These are phyloP conservation scores for Diplodia intermedia DNA, from an alignment of 2,329 filamentous ascomycete species.

Conservation along the genomic window DNA sequence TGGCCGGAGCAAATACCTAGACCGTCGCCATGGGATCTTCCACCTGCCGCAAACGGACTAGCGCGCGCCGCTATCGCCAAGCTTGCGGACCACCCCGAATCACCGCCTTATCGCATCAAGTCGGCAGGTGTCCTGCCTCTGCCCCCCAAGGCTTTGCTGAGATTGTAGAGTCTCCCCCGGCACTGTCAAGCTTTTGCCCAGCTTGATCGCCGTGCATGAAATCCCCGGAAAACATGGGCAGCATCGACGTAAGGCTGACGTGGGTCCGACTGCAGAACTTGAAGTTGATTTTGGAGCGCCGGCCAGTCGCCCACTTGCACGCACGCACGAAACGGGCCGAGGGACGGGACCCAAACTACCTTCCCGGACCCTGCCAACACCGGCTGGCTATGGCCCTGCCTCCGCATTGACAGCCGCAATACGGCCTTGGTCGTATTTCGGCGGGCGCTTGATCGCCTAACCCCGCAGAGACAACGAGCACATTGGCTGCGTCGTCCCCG, in stretches of 20 bases:
- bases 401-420: constrained; percentile 11
- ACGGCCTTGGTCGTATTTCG: background rate
- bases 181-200: constrained; percentile 1
- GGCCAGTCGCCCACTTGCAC: too few relatives aligned
- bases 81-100: background rate
- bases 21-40: background rate
- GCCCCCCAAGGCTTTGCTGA: background rate
- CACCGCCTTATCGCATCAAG: background rate
- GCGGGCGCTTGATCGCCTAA: background rate
- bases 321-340: background rate
- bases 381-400: background rate
- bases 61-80: background rate
- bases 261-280: background rate
- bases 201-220: constrained; percentile 8
- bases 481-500: background rate
- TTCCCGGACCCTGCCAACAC: background rate
- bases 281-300: background rate
- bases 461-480: background rate
- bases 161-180: background rate
- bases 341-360: background rate
- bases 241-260: background rate
- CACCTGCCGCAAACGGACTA: background rate
- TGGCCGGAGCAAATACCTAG: background rate
- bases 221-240: background rate
- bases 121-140: background rate